These are phyloP conservation scores for Kluyveromyces starmeri DNA, from an alignment of 805 yeast species.

Conservation along the genomic window DNA sequence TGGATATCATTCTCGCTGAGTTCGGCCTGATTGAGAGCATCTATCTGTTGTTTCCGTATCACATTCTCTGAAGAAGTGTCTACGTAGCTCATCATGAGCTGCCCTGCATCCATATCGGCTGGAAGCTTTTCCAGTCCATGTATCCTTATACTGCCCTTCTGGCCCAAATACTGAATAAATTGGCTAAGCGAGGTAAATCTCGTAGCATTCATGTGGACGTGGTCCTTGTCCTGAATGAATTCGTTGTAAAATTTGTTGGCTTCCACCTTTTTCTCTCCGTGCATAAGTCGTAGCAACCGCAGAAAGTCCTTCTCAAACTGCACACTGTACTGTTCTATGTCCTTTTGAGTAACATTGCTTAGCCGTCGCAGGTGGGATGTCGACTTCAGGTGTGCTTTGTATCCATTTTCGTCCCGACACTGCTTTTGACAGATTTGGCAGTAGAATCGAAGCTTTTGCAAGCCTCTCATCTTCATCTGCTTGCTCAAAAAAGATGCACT, in stretches of 20 bases:
- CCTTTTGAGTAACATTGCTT: conserved; percentile 36
- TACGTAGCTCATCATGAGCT: conserved; percentile 41
- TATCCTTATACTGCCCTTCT: conserved; percentile 47
- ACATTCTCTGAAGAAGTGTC: conserved; percentile 46
- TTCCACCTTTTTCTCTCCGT: conserved; percentile 72
- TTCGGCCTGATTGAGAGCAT: conserved; percentile 30
- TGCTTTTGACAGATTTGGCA: conserved; percentile 91
- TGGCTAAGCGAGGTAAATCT: conserved; percentile 62
- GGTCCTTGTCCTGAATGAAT: conserved; percentile 71
- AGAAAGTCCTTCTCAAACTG: conserved; percentile 60
- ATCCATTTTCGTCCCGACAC: conserved; percentile 94
- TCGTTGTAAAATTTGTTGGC: conserved; percentile 89
- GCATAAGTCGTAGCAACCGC: conserved; percentile 49
- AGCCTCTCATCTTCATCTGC: conserved; percentile 71
- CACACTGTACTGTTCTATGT: conserved; percentile 50
- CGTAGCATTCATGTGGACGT: conserved; percentile 87
- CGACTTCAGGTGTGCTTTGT: conserved; percentile 79
- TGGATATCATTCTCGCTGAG: conserved; percentile 40
- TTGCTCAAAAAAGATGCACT: conserved; percentile 66
- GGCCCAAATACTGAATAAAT: conserved; percentile 55
- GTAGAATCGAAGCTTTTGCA: conserved; percentile 77
- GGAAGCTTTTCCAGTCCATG: conserved; percentile 31
- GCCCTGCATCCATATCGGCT: conserved; percentile 27
- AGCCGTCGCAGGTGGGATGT: conserved; percentile 64
- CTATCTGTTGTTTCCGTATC: conserved; percentile 31